phyloP scores from a whole-genome alignment of 1,139 yeast species.

The Petasospora rhodanensis region DNA sequence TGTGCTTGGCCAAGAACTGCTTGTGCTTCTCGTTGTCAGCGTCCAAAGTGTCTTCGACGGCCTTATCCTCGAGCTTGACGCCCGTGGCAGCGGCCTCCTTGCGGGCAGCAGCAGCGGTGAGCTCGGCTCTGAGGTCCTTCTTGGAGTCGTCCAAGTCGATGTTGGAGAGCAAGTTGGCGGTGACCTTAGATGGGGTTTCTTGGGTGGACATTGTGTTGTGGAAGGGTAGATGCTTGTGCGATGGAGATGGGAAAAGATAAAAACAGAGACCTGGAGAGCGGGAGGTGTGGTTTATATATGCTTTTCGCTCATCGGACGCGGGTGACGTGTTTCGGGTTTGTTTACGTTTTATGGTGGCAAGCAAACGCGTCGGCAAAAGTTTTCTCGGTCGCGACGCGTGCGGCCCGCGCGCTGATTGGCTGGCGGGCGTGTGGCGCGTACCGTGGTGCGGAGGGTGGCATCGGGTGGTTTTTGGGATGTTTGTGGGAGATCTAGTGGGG shows the following conservation, averaged over 20 bases:
- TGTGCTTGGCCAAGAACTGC: conserved; percentile 54
- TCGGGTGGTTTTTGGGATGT: no score
- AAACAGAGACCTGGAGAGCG: no score
- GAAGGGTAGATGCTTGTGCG: conserved; percentile 1
- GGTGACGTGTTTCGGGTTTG: background rate
- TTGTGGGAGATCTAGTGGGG: no score
- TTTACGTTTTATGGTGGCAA: no score
- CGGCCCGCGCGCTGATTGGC: no score
- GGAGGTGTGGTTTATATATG: no score
- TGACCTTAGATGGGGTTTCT: conserved; percentile 27
- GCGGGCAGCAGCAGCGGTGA: conserved; percentile 24
- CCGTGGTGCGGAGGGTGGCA: no score
- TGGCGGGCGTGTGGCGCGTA: no score
- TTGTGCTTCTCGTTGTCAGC: conserved; percentile 34
- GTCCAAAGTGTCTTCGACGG: conserved; percentile 6
- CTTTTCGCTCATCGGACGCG: no score
- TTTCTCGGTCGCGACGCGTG: no score
- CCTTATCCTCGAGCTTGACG: conserved; percentile 4
- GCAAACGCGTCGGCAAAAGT: no score
- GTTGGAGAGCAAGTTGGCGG: conserved; percentile 23
- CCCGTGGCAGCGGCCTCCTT: conserved; percentile 18
- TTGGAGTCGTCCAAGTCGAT: conserved; percentile 22
- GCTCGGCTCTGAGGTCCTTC: conserved; percentile 25
- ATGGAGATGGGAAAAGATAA: no score
- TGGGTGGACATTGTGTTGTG: conserved; percentile 22